Conservation (phyloP, 345 rosid genomes). For the Populus nigra region DNA sequence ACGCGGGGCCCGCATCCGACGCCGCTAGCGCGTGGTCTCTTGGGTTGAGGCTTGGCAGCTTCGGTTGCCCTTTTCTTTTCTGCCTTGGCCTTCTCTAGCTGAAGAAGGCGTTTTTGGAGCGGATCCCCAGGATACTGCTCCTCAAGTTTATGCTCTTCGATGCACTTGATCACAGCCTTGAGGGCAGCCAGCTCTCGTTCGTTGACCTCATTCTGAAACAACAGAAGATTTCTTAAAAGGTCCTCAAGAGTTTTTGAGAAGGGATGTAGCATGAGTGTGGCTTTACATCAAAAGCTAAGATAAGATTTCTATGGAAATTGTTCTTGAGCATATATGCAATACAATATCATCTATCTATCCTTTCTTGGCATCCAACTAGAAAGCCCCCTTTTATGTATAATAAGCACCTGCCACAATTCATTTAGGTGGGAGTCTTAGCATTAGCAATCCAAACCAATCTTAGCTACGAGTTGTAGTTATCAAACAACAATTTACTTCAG, state of each 20-base stretch:
- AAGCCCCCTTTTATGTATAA: not conserved
- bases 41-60: conserved; percentile 82
- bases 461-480: not conserved
- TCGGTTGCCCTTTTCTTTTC: conserved; percentile 86
- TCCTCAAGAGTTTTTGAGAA: not conserved
- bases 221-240: not conserved
- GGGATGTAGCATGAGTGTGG: not conserved
- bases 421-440: not conserved
- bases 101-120: conserved; percentile 65
- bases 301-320: conserved; percentile 1
- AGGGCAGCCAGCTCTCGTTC: conserved; percentile 84
- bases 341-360: too few species aligned
- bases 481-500: not conserved
- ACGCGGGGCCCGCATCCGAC: conserved; percentile 63
- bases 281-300: not conserved
- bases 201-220: conserved; percentile 64
- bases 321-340: not conserved
- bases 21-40: conserved; percentile 78
- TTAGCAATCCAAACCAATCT: not conserved
- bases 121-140: conserved; percentile 69
- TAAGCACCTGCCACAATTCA: not conserved
- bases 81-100: conserved; percentile 91
- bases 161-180: conserved; percentile 80
- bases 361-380: not conserved
- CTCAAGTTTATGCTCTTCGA: conserved; percentile 95